A percentile compares a stretch with the other conserved stretches of the same genome.
Evolutionary conservation across 768 basidiomycete species (phyloP).

Genomic region (Fistulinella prunicolor): DNA sequence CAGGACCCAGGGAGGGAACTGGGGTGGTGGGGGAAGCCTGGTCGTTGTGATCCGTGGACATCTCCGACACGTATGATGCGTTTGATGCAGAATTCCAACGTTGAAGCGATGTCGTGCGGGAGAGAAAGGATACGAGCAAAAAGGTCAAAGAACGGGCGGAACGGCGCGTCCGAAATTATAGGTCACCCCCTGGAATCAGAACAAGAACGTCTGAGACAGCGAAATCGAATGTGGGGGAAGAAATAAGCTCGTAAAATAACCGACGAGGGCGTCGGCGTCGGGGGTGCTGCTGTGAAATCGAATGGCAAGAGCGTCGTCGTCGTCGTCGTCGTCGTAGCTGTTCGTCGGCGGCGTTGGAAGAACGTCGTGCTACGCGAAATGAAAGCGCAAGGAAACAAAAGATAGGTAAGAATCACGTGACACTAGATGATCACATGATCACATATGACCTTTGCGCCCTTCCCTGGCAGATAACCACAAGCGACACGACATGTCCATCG

Average conservation of each 20-base stretch:
- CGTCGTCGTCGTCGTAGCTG: constrained; percentile 9
- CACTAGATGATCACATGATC: constrained; percentile 1
- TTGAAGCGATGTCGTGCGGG: constrained; percentile 21
- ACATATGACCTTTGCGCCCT: neutral
- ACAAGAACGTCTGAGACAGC: constrained; percentile 8
- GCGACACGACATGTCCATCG: constrained; percentile 52
- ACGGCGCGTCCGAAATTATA: constrained; percentile 1
- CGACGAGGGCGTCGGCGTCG: neutral
- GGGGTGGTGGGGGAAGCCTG: constrained; percentile 14
- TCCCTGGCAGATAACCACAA: neutral
- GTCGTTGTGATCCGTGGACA: constrained; percentile 25
- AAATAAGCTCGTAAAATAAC: constrained; percentile 4
- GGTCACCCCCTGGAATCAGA: constrained; percentile 3
- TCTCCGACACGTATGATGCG: constrained; percentile 20
- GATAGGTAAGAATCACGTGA: neutral
- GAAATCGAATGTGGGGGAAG: neutral
- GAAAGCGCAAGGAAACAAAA: constrained; percentile 16
- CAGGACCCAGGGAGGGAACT: constrained; percentile 10
- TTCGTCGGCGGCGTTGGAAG: constrained; percentile 11
- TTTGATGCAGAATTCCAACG: constrained; percentile 9
- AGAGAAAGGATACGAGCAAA: neutral
- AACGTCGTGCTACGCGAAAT: constrained; percentile 14
- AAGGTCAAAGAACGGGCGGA: neutral
- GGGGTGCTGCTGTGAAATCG: neutral
- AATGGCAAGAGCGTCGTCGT: neutral